Base-by-base conservation (phyloP, 495 filamentous ascomycete genomes). In the Endocarpon pusillum region DNA sequence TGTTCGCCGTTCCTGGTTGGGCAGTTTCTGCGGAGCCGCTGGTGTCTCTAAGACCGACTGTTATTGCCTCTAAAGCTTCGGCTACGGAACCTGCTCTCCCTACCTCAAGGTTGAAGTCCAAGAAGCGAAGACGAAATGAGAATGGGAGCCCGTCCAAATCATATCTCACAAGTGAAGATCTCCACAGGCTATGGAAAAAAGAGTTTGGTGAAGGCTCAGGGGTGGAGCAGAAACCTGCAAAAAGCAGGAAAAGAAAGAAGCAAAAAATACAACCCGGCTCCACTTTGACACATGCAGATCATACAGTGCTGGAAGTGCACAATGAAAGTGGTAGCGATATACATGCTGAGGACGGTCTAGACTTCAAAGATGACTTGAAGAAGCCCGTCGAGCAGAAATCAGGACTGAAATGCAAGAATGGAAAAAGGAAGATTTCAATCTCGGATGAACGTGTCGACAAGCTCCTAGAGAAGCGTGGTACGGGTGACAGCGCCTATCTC, bases 1-100 rank as follows among this genome's bases (percentile, higher is more conserved):
- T 97, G 89, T 97, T 97, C 51, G 73, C 85, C 3, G 86, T 94
- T 34, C 79, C 79, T 42, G 89, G 87, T 40, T 92, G 85, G 81
- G 78, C 79, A 15, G 61, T 94, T 18, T 66, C 81, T 30, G 68
- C 85, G 33, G 81, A 78, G 54, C 53, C 69, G 16, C 84, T 94
- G 57, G 64, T 56, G 19, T 63, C 71, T 20, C 32, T 44, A n/a
- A 30, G 38, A 19, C 31, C 41, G 15, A 43, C 40, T 5, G 30
- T 51, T 11, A 21, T 15, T 16, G 15, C 20, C 33, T 34, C 38
- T 47, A 19, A 45, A 49, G 45, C 30, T 1, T 24, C 37, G 21
- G 36, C 40, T 33, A 21, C 53, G 21, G 24, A 36, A 3, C 49
- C 59, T 9, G 54, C 52, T 19, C 27, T 41, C 17, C 30, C 46